Evolutionary conservation across 441 rosid species (phyloP).

Genomic region (Populus hybrid): DNA sequence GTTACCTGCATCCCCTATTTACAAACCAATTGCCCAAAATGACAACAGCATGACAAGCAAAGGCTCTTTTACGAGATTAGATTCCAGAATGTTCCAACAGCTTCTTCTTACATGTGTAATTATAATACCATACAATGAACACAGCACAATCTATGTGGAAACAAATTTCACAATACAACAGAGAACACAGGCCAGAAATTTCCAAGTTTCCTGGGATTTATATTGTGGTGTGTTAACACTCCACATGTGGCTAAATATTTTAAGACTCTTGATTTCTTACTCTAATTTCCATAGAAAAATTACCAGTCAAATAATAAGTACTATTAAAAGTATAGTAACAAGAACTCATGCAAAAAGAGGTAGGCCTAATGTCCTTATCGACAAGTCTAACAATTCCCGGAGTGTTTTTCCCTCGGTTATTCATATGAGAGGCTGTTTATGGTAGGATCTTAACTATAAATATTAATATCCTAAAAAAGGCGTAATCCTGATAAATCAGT

Average conservation of each 20-base stretch:
- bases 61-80: not conserved
- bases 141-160: not conserved
- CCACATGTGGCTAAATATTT: not conserved
- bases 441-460: no score
- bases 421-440: no score
- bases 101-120: no score
- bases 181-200: not conserved
- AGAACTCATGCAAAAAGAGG: not conserved
- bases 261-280: not conserved
- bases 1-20: no score
- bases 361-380: not conserved
- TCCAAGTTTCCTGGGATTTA: not conserved
- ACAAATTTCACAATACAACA: not conserved
- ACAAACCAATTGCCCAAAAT: no score
- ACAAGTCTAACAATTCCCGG: no score
- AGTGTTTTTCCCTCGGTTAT: no score
- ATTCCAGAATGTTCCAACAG: no score
- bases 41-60: not conserved
- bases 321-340: not conserved
- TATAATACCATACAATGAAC: no score
- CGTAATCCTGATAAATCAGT: no score
- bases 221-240: not conserved
- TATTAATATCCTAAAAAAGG: no score
- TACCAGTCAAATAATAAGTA: not conserved
- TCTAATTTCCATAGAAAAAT: not conserved